Evolutionary conservation across 2,329 filamentous ascomycete species (phyloP), one percentile per base, ranked within the genome.

Genomic region (Calycina herbarum): DNA sequence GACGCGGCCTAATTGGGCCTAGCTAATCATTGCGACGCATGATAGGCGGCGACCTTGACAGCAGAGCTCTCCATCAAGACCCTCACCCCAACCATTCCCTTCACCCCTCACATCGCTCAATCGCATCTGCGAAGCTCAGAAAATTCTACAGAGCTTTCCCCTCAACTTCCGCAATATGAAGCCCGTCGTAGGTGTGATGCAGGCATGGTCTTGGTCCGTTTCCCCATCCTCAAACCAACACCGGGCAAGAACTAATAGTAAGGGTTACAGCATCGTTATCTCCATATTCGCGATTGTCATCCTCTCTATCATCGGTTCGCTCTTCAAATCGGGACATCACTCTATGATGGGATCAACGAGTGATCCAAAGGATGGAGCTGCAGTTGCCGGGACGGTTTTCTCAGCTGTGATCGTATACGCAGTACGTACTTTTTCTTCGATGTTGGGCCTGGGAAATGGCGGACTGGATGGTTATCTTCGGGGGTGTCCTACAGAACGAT

Each of bases 131-230:
- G 29, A 40, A 65, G 57, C 48, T 54, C 17, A 33, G 1, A 20
- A 8, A n/a, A 56, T 38, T 31, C 29, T 31, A 40, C 38, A 27
- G 35, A 58, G 4, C n/a, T 57, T 48, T 57, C 20, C 3, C 48
- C 59, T n/a, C 11, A 13, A 58, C 35, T 61, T 57, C 24, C 64
- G 59, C 38, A 70, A 75, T 66, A 97, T 97, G 94, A 97, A 97
- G 89, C 94, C 94, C 73, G 83, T 98, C 77, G 92, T 98, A 73
- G 91, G 92, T 77, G 89, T 93, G 72, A 86, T 94, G 82, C 94
- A 96, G 82, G 94, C 94, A 76, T 97, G 94, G 93, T 92, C 89
- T 82, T 97, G 94, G 94, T 97, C 83, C 76, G 87, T 78, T 66
- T 59, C 13, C 64, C 66, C 65, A 61, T 57, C 59, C 59, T 59